phyloP scores from a whole-genome alignment of 331 rosid genomes.

The Acacia concinna region DNA sequence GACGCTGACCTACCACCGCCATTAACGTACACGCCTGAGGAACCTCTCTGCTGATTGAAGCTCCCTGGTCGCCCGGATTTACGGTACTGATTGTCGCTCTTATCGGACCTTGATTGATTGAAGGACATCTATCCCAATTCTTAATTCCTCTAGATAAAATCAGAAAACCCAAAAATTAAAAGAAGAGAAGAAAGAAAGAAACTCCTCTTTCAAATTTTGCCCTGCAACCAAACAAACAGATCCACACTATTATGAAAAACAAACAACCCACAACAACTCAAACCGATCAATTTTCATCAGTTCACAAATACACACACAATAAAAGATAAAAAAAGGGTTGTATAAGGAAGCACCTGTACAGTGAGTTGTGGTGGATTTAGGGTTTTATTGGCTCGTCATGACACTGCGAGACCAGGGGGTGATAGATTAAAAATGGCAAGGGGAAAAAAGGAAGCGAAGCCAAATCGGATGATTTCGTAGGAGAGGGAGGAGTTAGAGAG shows the following conservation, averaged over 20 bases:
- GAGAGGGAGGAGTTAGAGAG: slow-evolving; percentile 16
- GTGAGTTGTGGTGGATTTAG: slow-evolving; percentile 41
- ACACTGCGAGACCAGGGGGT: slow-evolving; percentile 21
- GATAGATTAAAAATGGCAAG: not conserved
- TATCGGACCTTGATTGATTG: slow-evolving; percentile 93
- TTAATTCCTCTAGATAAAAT: slow-evolving; percentile 52
- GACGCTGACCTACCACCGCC: slow-evolving; percentile 66
- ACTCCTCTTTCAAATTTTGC: slow-evolving; percentile 11
- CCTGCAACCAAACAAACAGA: slow-evolving; percentile 60
- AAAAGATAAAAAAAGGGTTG: not conserved
- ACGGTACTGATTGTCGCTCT: slow-evolving; percentile 71
- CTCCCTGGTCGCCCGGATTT: slow-evolving; percentile 70
- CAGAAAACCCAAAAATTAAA: not conserved
- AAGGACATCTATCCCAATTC: slow-evolving; percentile 94
- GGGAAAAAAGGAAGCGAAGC: not conserved
- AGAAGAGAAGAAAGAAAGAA: not conserved
- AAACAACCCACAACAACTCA: not conserved
- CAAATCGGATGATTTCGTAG: slow-evolving; percentile 27
- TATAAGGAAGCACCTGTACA: slow-evolving; percentile 33
- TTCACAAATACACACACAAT: not conserved
- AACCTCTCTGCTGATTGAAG: slow-evolving; percentile 83
- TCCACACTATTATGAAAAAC: slow-evolving; percentile 31
- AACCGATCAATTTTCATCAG: slow-evolving; percentile 16
- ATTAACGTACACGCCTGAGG: slow-evolving; percentile 60
- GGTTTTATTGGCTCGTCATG: slow-evolving; percentile 63